These are phyloP conservation scores for Thelonectria discophora DNA, from an alignment of 2,329 filamentous ascomycete genomes.

Conservation along the genomic window DNA sequence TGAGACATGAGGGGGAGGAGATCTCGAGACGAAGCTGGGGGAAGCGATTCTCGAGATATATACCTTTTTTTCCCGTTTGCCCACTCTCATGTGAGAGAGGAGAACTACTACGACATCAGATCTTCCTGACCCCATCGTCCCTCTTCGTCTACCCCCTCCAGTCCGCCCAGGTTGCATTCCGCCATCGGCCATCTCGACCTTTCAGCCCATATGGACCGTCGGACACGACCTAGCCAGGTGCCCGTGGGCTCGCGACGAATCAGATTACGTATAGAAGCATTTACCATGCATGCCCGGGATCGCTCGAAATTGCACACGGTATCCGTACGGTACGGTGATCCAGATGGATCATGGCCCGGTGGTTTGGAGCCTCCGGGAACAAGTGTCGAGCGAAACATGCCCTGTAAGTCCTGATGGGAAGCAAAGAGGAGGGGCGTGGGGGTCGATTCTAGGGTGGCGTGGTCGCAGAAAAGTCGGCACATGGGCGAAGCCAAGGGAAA, in stretches of 20 bases:
- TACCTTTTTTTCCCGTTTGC: background rate
- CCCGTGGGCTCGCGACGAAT: conserved; percentile 21
- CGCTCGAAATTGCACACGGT: conserved; percentile 13
- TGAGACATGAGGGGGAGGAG: conserved; percentile 14
- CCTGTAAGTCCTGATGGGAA: too few relatives aligned
- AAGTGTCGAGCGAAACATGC: too few relatives aligned
- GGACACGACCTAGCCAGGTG: too few relatives aligned
- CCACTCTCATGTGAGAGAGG: background rate
- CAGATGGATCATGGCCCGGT: too few relatives aligned
- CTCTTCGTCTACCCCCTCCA: background rate
- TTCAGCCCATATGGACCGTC: too few relatives aligned
- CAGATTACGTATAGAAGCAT: conserved; percentile 37
- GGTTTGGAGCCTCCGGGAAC: conserved; percentile 4
- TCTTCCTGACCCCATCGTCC: background rate
- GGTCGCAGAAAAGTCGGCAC: conserved; percentile 1
- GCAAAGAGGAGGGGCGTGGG: conserved; percentile 2
- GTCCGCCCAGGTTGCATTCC: conserved; percentile 27
- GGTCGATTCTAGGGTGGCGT: background rate
- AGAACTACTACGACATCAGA: too few relatives aligned
- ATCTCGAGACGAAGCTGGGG: background rate
- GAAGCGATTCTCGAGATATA: background rate
- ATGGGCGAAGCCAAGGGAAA: background rate
- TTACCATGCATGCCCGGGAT: conserved; percentile 2
- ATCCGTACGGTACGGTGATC: too few relatives aligned
- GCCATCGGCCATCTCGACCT: conserved; percentile 14